Evolutionary conservation across 257 asterid species (phyloP).

Genomic region (Nicotiana knightiana): DNA sequence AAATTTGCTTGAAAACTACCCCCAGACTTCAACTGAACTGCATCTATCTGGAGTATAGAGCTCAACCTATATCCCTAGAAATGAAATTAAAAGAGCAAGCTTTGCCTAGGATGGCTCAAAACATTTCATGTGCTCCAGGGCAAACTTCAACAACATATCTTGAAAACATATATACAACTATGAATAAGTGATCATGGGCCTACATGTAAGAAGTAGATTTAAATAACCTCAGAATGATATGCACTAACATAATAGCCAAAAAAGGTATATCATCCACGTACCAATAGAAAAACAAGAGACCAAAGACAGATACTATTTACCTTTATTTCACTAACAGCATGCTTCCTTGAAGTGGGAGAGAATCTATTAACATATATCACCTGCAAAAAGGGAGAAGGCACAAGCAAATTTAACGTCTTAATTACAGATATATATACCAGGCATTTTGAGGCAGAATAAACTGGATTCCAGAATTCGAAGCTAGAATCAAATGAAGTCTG

Average conservation of each 20-base stretch:
- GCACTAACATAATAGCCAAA: not conserved
- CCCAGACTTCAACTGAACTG: not conserved
- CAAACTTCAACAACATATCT: not conserved
- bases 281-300: not conserved
- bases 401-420: slow-evolving; percentile 10
- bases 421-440: slow-evolving; percentile 2
- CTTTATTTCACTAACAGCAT: slow-evolving; percentile 92
- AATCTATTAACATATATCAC: slow-evolving; percentile 93
- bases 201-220: not conserved
- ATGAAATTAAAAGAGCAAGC: not conserved
- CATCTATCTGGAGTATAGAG: not conserved
- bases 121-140: not conserved
- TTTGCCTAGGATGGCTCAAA: not conserved
- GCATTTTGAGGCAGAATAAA: slow-evolving; percentile 6
- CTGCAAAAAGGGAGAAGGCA: slow-evolving; percentile 31
- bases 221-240: not conserved
- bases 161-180: not conserved
- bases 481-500: not conserved
- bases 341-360: slow-evolving; percentile 81
- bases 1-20: not conserved
- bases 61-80: not conserved
- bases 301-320: slow-evolving; percentile 43
- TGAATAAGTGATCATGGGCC: not conserved
- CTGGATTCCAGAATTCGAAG: not conserved
- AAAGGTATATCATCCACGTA: not conserved